Evolutionary conservation across 345 rosid genomes (phyloP), one percentile per base, ranked within the genome.

Genomic region (Dipteronia sinensis): DNA sequence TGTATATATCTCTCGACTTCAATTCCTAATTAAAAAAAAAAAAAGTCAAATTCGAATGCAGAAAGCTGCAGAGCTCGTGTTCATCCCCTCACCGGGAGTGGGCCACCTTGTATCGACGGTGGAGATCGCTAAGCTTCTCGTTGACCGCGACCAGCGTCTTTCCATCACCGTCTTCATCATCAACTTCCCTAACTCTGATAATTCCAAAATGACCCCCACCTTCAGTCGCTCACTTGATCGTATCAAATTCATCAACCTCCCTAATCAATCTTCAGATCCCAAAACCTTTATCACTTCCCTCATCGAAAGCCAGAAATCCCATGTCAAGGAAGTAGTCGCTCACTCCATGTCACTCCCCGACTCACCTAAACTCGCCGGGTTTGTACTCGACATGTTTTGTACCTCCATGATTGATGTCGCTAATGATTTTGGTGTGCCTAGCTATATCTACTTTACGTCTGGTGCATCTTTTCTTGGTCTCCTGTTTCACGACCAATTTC

Each of bases 381-480:
- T 91, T 68, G 84, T 90, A 44, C 66, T 88, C 17, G 95, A 87
- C 79, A 78, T 91, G 89, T 87, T 88, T 64, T 88, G 88, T 76
- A 85, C 79, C 0, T 10, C 71, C 3, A 82, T 88, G 85, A 85
- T 88, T 0, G 92, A 91, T 13, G 81, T 86, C 1, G 94, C 91
- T 0, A 71, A 79, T 47, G 90, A 90, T 40, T 69, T 87, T 10
- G 55, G 71, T 0, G 75, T 84, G 16, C 91, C 96, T 9, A 78
- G 76, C 69, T 90, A 91, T 74, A 5, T 90, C 34, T 90, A 86
- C 56, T 88, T 16, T 79, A 77, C 90, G 10, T 82, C 88, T 0
- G 72, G 82, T 71, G 88, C 94, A 0, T 74, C 85, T 4, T 84
- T 63, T 72, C 89, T 90, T 0, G 85, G 78, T 13, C 19, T 82